Evolutionary conservation across 2,329 filamentous ascomycete species (phyloP).

Genomic region (Fusarium nygamai): DNA sequence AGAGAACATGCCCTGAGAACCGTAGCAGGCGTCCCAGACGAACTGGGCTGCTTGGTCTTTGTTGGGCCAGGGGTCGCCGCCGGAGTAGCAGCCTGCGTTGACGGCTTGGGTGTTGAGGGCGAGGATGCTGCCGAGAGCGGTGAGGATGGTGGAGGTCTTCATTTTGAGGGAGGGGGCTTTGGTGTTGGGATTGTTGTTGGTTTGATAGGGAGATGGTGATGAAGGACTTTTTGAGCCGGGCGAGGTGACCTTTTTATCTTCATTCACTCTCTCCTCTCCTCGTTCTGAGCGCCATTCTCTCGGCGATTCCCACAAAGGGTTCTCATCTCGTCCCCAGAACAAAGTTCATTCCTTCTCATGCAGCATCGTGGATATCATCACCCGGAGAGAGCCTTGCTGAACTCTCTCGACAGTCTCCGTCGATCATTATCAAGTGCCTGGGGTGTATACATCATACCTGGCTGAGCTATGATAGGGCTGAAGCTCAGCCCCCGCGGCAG

Average conservation of each 20-base stretch:
- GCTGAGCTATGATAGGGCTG: background rate
- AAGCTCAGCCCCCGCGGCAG: background rate
- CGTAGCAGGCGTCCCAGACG: background rate
- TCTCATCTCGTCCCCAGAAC: background rate
- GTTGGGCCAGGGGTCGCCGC: background rate
- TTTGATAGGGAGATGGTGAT: background rate
- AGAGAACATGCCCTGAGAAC: background rate
- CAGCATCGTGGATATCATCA: accelerated
- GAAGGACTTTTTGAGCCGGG: background rate
- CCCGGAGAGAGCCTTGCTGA: too few relatives aligned
- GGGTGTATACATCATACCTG: background rate
- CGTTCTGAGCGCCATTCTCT: accelerated
- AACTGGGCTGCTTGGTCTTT: background rate
- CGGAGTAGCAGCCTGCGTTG: background rate
- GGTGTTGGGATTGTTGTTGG: accelerated
- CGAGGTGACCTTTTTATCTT: background rate
- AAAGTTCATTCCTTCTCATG: background rate
- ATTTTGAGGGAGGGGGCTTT: background rate
- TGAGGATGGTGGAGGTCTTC: background rate
- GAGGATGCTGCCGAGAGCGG: background rate
- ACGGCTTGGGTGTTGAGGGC: background rate
- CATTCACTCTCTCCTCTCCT: accelerated
- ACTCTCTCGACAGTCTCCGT: accelerated
- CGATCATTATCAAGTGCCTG: background rate
- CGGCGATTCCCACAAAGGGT: background rate